Conservation (phyloP, 768 basidiomycete species). For the Basidioascus undulatus region DNA sequence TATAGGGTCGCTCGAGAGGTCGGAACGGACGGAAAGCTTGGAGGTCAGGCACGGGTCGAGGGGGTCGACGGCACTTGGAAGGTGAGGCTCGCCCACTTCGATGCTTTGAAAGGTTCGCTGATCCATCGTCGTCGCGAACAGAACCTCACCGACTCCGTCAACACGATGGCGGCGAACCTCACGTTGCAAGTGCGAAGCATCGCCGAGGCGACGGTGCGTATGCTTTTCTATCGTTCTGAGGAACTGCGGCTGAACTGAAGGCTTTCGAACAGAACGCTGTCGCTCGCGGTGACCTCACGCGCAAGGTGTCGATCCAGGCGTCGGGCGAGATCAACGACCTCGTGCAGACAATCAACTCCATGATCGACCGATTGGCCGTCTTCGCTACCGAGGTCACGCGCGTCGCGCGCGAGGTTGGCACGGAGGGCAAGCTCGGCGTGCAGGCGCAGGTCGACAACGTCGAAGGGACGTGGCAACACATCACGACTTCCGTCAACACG, state of each 20-base stretch:
- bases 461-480: conserved; percentile 96
- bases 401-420: conserved; percentile 90
- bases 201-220: conserved; percentile 50
- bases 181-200: conserved; percentile 21
- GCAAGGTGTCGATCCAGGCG: conserved; percentile 77
- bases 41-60: conserved; percentile 20
- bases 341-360: conserved; percentile 91
- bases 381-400: conserved; percentile 71
- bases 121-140: background rate
- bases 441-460: conserved; percentile 93
- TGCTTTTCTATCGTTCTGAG: background rate
- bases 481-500: conserved; percentile 34
- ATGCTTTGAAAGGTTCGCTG: conserved; percentile 1
- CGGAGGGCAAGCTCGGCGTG: conserved; percentile 93
- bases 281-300: conserved; percentile 73
- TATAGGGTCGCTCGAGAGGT: conserved; percentile 24
- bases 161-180: conserved; percentile 21
- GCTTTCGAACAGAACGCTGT: conserved; percentile 44
- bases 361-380: conserved; percentile 40
- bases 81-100: no score
- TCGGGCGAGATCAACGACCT: conserved; percentile 89
- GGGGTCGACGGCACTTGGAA: conserved; percentile 24
- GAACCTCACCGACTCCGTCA: conserved; percentile 15
- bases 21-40: conserved; percentile 22
- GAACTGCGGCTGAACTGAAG: background rate